These are phyloP conservation scores for Melastoma malabathricum DNA, from an alignment of 345 rosid genomes.

Conservation along the genomic window DNA sequence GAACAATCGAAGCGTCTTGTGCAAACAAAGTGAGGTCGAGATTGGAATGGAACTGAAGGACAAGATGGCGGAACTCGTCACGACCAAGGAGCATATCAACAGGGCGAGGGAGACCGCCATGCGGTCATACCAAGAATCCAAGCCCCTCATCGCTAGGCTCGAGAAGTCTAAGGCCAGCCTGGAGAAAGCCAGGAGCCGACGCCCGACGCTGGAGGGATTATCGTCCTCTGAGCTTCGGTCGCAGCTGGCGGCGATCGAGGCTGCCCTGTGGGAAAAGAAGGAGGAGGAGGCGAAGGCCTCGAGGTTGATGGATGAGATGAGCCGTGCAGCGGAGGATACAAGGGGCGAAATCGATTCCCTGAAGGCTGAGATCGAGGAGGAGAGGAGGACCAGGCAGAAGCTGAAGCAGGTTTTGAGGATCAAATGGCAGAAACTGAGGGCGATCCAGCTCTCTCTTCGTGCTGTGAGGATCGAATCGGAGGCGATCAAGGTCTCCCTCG, in stretches of 20 bases:
- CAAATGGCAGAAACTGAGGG: slow-evolving; percentile 29
- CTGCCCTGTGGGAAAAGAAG: not conserved
- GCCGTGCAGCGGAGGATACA: slow-evolving; percentile 17
- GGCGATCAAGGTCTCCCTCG: slow-evolving; percentile 6
- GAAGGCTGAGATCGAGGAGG: slow-evolving; percentile 7
- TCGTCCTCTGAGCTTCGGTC: too few relatives aligned
- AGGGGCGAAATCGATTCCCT: slow-evolving; percentile 21
- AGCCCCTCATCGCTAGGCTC: slow-evolving; percentile 40
- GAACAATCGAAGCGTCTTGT: too few relatives aligned
- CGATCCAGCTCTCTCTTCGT: slow-evolving; percentile 21
- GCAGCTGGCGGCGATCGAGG: too few relatives aligned
- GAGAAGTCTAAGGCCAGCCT: slow-evolving; percentile 24
- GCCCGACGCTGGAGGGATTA: too few relatives aligned
- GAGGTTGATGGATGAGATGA: slow-evolving; percentile 22
- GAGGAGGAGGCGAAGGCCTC: slow-evolving; percentile 18
- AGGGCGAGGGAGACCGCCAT: slow-evolving; percentile 27
- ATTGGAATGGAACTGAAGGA: slow-evolving; percentile 7
- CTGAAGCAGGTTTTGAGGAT: slow-evolving; percentile 25
- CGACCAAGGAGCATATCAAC: slow-evolving; percentile 20
- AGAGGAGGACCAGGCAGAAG: slow-evolving; percentile 18
- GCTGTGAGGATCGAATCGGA: slow-evolving; percentile 32
- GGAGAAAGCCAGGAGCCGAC: too few relatives aligned
- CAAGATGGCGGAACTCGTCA: slow-evolving; percentile 20
- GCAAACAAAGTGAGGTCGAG: too few relatives aligned
- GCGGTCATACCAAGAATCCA: slow-evolving; percentile 47